Conservation (phyloP, 768 basidiomycete genomes). For the Suillus cothurnatus region DNA sequence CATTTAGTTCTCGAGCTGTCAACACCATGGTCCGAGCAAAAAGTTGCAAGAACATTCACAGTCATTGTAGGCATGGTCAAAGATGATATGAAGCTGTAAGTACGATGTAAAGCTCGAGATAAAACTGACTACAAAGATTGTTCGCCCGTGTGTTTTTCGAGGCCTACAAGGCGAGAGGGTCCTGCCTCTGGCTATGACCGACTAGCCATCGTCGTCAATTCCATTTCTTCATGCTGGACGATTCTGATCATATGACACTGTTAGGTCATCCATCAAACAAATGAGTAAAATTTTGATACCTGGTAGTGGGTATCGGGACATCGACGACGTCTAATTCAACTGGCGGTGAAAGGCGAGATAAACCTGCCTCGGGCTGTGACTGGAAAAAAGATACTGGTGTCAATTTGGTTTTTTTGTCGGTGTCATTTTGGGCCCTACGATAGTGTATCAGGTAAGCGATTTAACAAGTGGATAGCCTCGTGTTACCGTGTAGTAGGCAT, state of each 20-base stretch:
- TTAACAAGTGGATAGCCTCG: not conserved
- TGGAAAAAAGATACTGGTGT: not conserved
- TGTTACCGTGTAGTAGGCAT: not conserved
- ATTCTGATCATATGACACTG: not conserved
- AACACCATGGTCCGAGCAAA: too few relatives aligned
- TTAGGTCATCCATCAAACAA: not conserved
- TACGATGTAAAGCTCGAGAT: not conserved
- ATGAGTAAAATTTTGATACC: not conserved
- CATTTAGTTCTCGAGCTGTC: not conserved
- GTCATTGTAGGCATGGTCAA: not conserved
- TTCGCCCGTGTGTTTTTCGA: not conserved
- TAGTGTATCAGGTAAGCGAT: not conserved
- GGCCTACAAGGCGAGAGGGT: not conserved
- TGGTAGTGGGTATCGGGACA: not conserved
- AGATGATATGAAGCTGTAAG: not conserved
- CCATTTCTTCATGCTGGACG: too few relatives aligned
- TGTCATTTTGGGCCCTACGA: not conserved
- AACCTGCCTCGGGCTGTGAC: not conserved
- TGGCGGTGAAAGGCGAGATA: not conserved
- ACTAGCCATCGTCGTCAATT: not conserved
- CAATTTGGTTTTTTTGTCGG: not conserved
- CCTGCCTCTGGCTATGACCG: not conserved
- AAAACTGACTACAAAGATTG: not conserved
- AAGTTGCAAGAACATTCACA: too few relatives aligned
- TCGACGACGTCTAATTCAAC: not conserved